Evolutionary conservation across 805 yeast genomes (phyloP).

Genomic region (Saturnispora kantuleensis): DNA sequence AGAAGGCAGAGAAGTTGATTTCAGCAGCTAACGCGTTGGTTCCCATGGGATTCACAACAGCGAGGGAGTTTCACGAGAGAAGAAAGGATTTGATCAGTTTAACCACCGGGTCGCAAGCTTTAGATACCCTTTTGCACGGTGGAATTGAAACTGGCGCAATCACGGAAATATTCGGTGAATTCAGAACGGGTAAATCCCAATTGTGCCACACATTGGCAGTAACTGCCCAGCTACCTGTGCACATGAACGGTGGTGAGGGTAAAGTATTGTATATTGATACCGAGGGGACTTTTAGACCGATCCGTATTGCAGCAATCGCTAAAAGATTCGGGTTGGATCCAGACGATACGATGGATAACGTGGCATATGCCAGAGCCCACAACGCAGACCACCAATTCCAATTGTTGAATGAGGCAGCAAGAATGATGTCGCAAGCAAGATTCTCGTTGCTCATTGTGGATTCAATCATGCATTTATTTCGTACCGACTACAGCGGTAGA

Average conservation of each 20-base stretch:
- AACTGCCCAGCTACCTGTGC: conserved; percentile 91
- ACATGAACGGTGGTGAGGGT: conserved; percentile 98
- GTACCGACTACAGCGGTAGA: conserved; percentile 92
- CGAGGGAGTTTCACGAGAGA: conserved; percentile 85
- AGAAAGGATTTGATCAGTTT: conserved; percentile 85
- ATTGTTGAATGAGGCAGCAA: conserved; percentile 80
- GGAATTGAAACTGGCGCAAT: conserved; percentile 96
- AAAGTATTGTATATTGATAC: conserved; percentile 93
- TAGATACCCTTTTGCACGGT: conserved; percentile 90
- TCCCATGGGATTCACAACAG: conserved; percentile 96
- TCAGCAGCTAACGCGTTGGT: conserved; percentile 78
- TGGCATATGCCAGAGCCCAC: conserved; percentile 94
- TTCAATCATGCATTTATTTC: conserved; percentile 90
- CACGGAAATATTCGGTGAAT: conserved; percentile 95
- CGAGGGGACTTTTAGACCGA: conserved; percentile 94
- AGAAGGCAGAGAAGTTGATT: conserved; percentile 80
- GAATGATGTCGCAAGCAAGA: conserved; percentile 92
- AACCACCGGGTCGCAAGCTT: conserved; percentile 90
- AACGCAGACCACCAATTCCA: conserved; percentile 94
- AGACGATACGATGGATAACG: conserved; percentile 90
- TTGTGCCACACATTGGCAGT: conserved; percentile 94
- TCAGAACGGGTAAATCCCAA: conserved; percentile 96
- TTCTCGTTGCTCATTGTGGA: conserved; percentile 90
- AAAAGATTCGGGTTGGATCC: conserved; percentile 86
- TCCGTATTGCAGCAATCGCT: conserved; percentile 80